Conservation (phyloP, 495 filamentous ascomycete genomes). For the Penicillium verhagenii region DNA sequence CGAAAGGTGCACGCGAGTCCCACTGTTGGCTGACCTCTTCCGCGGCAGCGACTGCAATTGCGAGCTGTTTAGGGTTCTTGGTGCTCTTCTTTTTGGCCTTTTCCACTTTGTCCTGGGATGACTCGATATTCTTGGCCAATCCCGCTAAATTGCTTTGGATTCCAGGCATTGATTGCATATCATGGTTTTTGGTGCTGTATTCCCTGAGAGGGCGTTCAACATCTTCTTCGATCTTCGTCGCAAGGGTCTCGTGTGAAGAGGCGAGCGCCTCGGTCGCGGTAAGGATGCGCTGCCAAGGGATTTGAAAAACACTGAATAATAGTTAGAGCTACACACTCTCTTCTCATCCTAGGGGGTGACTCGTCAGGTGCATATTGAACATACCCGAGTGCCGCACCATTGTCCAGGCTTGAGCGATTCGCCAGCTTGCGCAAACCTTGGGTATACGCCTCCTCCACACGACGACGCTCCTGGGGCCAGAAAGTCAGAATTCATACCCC, state of each 20-base stretch:
- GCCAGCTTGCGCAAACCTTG: conserved; percentile 79
- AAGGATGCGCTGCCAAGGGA: conserved; percentile 91
- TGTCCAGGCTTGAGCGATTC: conserved; percentile 64
- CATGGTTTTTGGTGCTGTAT: conserved; percentile 67
- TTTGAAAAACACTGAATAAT: conserved; percentile 71
- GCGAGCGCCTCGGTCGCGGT: conserved; percentile 76
- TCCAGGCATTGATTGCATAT: conserved; percentile 80
- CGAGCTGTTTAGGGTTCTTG: conserved; percentile 78
- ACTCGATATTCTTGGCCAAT: conserved; percentile 82
- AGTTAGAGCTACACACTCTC: neutral
- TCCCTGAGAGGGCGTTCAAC: conserved; percentile 82
- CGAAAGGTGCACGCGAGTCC: conserved; percentile 93
- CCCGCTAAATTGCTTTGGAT: conserved; percentile 77
- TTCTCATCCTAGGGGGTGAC: neutral
- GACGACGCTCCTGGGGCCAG: conserved; percentile 77
- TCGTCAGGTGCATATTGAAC: conserved; percentile 12
- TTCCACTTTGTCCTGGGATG: conserved; percentile 80
- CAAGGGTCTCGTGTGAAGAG: conserved; percentile 78
- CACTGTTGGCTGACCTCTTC: conserved; percentile 80
- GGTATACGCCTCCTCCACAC: conserved; percentile 88
- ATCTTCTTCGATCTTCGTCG: conserved; percentile 83
- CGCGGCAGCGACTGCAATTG: conserved; percentile 68
- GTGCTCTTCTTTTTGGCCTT: conserved; percentile 79
- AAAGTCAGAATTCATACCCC: conserved; percentile 13
- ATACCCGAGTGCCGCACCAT: conserved; percentile 82